phyloP scores from a whole-genome alignment of 495 filamentous ascomycete genomes.

The Xylaria intraflava region DNA sequence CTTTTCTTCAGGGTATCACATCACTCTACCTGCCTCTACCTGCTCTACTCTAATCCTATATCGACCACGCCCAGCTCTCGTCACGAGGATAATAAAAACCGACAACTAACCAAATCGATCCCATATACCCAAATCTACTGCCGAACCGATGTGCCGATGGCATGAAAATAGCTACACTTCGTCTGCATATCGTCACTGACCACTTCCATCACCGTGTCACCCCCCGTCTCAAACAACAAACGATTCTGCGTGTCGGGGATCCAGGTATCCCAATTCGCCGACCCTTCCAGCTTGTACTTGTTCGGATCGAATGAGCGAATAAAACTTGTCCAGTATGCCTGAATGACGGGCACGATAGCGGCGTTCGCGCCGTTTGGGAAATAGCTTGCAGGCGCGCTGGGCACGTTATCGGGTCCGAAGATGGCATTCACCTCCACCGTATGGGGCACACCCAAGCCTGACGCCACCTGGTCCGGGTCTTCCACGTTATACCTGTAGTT shows the following conservation, averaged over 20 bases:
- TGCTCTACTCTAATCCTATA: too few species aligned
- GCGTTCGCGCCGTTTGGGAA: slow-evolving; percentile 40
- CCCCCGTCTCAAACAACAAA: slow-evolving; percentile 49
- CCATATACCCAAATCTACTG: background rate
- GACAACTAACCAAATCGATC: too few species aligned
- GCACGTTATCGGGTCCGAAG: slow-evolving; percentile 40
- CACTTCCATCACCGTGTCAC: slow-evolving; percentile 51
- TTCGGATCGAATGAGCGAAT: slow-evolving; percentile 61
- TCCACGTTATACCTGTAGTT: slow-evolving; percentile 64
- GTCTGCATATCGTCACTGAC: slow-evolving; percentile 39
- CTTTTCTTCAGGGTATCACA: too few species aligned
- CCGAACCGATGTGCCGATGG: slow-evolving; percentile 3
- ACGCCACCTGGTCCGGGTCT: slow-evolving; percentile 39
- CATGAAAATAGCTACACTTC: slow-evolving; percentile 48
- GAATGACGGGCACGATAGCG: slow-evolving; percentile 50
- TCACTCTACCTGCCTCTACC: too few species aligned
- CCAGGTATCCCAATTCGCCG: slow-evolving; percentile 28
- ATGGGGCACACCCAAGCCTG: slow-evolving; percentile 57
- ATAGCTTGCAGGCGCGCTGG: slow-evolving; percentile 46
- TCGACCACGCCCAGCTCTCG: too few species aligned
- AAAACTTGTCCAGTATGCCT: slow-evolving; percentile 65
- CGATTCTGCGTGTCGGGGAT: slow-evolving; percentile 32
- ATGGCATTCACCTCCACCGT: slow-evolving; percentile 57
- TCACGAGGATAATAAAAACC: too few species aligned
- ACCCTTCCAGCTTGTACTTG: slow-evolving; percentile 32